Percentiles rank a stretch among this genome's conserved stretches.
Evolutionary conservation across 495 filamentous ascomycete genomes (phyloP).

Genomic region (Penicillium cataractarum): DNA sequence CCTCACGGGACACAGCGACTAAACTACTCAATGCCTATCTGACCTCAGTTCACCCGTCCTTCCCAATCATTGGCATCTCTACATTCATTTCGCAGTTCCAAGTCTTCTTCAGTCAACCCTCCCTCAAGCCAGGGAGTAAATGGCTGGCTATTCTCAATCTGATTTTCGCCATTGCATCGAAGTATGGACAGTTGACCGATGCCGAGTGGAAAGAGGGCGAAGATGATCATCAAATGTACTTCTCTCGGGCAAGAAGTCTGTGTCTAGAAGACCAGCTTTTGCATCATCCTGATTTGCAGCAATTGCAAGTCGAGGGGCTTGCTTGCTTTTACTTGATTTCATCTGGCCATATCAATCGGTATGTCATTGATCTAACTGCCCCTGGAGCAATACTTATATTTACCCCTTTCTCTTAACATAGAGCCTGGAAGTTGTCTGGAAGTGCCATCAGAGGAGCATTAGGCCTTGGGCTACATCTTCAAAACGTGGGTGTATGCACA

Average conservation of each 20-base stretch:
- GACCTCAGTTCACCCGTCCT: slow-evolving; percentile 59
- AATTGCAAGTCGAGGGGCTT: slow-evolving; percentile 61
- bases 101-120: slow-evolving; percentile 46
- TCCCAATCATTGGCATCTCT: slow-evolving; percentile 61
- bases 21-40: slow-evolving; percentile 61
- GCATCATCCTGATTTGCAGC: slow-evolving; percentile 57
- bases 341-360: slow-evolving; percentile 64
- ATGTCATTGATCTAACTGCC: slow-evolving; percentile 15
- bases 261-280: slow-evolving; percentile 55
- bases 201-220: slow-evolving; percentile 49
- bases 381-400: neutral
- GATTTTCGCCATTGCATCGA: slow-evolving; percentile 63
- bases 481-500: slow-evolving; percentile 53
- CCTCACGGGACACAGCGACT: slow-evolving; percentile 54
- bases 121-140: slow-evolving; percentile 43
- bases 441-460: slow-evolving; percentile 60
- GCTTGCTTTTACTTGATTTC: slow-evolving; percentile 62
- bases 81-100: slow-evolving; percentile 57
- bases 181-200: slow-evolving; percentile 51
- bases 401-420: slow-evolving; percentile 22
- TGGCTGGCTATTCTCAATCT: slow-evolving; percentile 65
- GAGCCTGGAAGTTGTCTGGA: slow-evolving; percentile 64
- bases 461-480: slow-evolving; percentile 63
- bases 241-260: slow-evolving; percentile 55
- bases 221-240: slow-evolving; percentile 58